Evolutionary conservation across 768 basidiomycete species (phyloP), one percentile per base, ranked within the genome.

Genomic region (Psilocybe tampanensis): DNA sequence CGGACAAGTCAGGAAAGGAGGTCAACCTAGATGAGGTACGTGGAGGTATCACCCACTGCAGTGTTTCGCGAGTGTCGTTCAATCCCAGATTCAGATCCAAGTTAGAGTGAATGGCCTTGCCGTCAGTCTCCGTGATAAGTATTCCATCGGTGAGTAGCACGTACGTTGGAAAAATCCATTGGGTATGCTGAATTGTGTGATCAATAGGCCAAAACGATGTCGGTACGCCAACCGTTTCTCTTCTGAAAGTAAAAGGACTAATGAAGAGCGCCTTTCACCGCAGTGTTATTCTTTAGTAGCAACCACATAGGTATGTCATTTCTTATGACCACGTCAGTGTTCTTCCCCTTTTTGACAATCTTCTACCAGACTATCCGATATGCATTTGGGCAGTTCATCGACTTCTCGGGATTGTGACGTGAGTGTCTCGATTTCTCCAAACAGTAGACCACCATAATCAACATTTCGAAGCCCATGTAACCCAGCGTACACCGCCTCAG

Each of bases 401-500:
- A 36, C 36, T 57, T n/a, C 50, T 57, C 24, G 56, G 56, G 19
- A 57, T 57, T 33, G 50, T 57, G 19, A 44, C 56, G 56, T 57
- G 47, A 17, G 43, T 39, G 8, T 15, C 18, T 15, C 23, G n/a
- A 5, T 52, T 18, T 13, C 2, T 33, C 8, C 3, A 22, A 4
- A 17, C 22, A 44, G 11, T 26, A 49, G 36, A 33, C 34, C 19
- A n/a, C 21, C 17, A 2, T 47, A 17, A 45, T 5, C 47, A 18
- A 32, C n/a, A 22, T 22, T 52, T n/a, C 18, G 11, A 32, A 57
- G 56, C 15, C 56, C 56, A 2, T 57, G 47, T 18, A 57, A 57
- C 19, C 56, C 56, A 0, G 26, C 56, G 18, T 33, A 44, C 22
- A 52, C 56, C 11, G 49, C 47, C 15, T 42, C 42, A 15, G 56